Conservation (phyloP, 2,329 filamentous ascomycete genomes). For the Hymenoscyphus fructigenus region DNA sequence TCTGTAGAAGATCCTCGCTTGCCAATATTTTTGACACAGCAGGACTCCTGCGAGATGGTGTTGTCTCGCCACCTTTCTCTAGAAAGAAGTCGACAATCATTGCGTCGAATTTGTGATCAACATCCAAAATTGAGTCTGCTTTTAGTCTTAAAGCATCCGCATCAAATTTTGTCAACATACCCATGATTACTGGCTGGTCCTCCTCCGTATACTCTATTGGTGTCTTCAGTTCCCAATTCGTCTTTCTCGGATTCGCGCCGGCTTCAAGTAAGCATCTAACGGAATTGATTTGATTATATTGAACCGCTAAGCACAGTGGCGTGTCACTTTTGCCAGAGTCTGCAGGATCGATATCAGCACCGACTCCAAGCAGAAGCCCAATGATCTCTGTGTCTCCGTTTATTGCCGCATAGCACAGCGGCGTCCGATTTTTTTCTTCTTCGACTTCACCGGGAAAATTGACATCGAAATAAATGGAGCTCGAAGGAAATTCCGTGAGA, state of each 20-base stretch:
- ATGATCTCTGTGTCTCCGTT: neutral
- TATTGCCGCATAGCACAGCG: neutral
- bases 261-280: neutral
- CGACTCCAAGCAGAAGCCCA: neutral
- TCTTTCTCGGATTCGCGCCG: neutral
- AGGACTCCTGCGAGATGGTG: neutral
- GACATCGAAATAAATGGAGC: too few relatives aligned
- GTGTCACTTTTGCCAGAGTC: neutral
- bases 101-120: neutral
- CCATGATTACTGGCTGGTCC: neutral
- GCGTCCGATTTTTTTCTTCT: neutral
- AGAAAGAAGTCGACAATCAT: neutral
- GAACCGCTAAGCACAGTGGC: neutral
- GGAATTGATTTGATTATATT: neutral
- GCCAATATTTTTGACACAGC: neutral
- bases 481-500: too few relatives aligned
- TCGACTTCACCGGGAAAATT: too few relatives aligned
- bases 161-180: too few relatives aligned
- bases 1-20: neutral
- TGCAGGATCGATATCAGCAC: neutral
- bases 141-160: too few relatives aligned
- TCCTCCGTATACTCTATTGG: neutral
- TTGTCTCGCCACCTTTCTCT: neutral
- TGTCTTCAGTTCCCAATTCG: neutral
- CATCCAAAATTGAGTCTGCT: neutral